Conservation (phyloP, 768 basidiomycete species). For the Pholiota conissans region DNA sequence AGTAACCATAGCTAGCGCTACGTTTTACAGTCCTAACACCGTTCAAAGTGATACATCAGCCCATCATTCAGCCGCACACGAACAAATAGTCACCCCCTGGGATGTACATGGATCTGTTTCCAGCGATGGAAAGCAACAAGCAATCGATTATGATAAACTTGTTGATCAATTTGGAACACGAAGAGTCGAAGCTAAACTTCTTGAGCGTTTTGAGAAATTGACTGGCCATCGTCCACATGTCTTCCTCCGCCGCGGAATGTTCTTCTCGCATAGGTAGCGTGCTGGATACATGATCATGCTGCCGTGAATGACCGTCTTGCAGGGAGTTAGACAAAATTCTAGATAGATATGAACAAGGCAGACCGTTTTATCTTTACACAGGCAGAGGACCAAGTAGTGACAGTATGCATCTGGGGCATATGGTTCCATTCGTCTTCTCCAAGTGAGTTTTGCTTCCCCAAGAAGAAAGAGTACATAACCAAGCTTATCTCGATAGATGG, state of each 20-base stretch:
- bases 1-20: not conserved
- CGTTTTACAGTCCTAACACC: not conserved
- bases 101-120: slow-evolving; percentile 93
- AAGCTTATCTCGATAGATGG: slow-evolving; percentile 59
- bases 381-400: slow-evolving; percentile 96
- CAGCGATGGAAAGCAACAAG: slow-evolving; percentile 85
- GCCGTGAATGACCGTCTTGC: not conserved
- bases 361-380: slow-evolving; percentile 98
- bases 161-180: slow-evolving; percentile 93
- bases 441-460: slow-evolving; percentile 57
- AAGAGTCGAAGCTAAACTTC: slow-evolving; percentile 68
- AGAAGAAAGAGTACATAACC: not conserved
- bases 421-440: slow-evolving; percentile 96
- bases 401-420: slow-evolving; percentile 97
- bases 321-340: slow-evolving; percentile 94
- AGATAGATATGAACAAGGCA: slow-evolving; percentile 93
- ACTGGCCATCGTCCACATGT: slow-evolving; percentile 90
- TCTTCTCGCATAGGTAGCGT: slow-evolving; percentile 92
- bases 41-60: slow-evolving; percentile 10
- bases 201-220: slow-evolving; percentile 87
- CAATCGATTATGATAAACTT: slow-evolving; percentile 96
- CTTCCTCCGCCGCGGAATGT: slow-evolving; percentile 87
- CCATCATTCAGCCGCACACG: slow-evolving; percentile 26
- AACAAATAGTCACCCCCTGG: slow-evolving; percentile 95
- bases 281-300: slow-evolving; percentile 15